phyloP scores from a whole-genome alignment of 148 eudicot species.

The Rhododendron vialii region DNA sequence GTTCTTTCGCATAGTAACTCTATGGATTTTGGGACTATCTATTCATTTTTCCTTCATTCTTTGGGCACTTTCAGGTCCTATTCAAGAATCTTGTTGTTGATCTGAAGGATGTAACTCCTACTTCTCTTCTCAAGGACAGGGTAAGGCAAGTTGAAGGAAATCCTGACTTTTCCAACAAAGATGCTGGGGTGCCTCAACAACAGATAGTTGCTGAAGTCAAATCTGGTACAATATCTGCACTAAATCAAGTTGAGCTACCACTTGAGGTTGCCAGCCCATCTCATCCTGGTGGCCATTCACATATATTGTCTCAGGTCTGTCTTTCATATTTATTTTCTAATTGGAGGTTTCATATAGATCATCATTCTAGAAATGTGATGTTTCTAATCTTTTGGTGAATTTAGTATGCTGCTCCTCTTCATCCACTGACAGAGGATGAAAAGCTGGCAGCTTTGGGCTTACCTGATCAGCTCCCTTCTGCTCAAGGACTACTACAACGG shows the following conservation, averaged over 20 bases:
- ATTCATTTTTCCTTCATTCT: not conserved
- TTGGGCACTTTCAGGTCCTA: conserved; percentile 55
- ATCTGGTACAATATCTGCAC: conserved; percentile 39
- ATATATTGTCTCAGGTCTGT: conserved; percentile 63
- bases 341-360: not conserved
- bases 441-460: conserved; percentile 61
- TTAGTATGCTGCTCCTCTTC: conserved; percentile 64
- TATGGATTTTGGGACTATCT: conserved; percentile 2
- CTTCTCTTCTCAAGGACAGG: conserved; percentile 74
- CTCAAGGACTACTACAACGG: conserved; percentile 62
- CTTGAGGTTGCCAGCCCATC: conserved; percentile 58
- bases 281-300: conserved; percentile 60
- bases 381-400: conserved; percentile 11
- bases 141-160: conserved; percentile 76
- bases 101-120: conserved; percentile 70
- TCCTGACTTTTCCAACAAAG: conserved; percentile 95
- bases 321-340: not conserved
- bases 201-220: conserved; percentile 48
- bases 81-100: conserved; percentile 82
- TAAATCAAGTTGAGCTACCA: conserved; percentile 69
- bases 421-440: conserved; percentile 66
- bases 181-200: conserved; percentile 51
- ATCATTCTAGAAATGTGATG: not conserved
- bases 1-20: not conserved
- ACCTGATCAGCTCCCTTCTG: conserved; percentile 77